Evolutionary conservation across 768 basidiomycete genomes (phyloP).

Genomic region (Leucocoprinus sp.): DNA sequence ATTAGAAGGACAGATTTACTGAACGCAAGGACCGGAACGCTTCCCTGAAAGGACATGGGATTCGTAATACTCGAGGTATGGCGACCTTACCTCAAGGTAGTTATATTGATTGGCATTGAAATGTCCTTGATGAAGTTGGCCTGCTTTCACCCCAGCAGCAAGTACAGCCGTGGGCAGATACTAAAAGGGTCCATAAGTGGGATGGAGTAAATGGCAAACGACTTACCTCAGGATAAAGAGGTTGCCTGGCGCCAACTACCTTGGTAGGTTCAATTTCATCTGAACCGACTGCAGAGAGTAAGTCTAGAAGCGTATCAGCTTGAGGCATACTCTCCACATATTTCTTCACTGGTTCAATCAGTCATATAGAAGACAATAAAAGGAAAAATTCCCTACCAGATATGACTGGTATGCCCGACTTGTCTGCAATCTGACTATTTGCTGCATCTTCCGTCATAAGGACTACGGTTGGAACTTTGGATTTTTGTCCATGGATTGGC

Average conservation of each 20-base stretch:
- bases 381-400: conserved; percentile 41
- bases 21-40: conserved; percentile 65
- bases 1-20: conserved; percentile 75
- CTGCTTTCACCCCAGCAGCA: conserved; percentile 77
- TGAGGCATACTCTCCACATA: conserved; percentile 75
- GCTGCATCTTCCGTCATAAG: conserved; percentile 87
- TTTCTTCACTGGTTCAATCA: conserved; percentile 43
- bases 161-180: conserved; percentile 70
- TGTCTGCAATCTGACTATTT: conserved; percentile 69
- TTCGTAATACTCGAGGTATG: neutral
- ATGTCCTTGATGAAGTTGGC: conserved; percentile 82
- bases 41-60: conserved; percentile 39
- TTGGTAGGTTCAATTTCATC: conserved; percentile 58
- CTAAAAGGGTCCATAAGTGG: conserved; percentile 29
- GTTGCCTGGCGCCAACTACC: conserved; percentile 42
- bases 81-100: conserved; percentile 55
- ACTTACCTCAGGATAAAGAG: conserved; percentile 70
- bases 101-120: conserved; percentile 96
- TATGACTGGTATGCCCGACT: conserved; percentile 47
- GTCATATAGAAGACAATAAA: neutral
- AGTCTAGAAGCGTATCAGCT: conserved; percentile 63
- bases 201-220: neutral
- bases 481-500: conserved; percentile 41
- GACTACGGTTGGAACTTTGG: conserved; percentile 52
- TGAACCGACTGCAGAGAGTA: conserved; percentile 63